Evolutionary conservation across 306 rosid species (phyloP).

Genomic region (Mimosa bimucronata): DNA sequence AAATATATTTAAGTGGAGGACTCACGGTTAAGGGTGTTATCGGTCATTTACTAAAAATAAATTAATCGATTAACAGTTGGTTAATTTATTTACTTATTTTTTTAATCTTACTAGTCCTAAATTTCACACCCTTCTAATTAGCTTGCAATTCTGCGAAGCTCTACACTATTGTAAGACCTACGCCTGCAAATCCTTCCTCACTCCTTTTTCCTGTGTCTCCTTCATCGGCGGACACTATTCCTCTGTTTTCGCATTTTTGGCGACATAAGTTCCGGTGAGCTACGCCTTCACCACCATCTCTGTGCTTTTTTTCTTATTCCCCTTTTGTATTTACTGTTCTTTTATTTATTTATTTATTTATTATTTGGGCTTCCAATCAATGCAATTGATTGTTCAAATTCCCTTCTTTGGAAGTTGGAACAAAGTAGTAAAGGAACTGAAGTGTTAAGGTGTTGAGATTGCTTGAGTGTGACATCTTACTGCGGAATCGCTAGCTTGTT

Average conservation of each 20-base stretch:
- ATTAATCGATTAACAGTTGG: too few species aligned
- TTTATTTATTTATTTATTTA: not conserved
- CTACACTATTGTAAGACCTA: conserved; percentile 1
- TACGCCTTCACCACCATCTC: not conserved
- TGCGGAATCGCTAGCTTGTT: conserved; percentile 1
- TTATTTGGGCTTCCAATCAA: not conserved
- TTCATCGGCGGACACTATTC: conserved; percentile 3
- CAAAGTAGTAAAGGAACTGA: not conserved
- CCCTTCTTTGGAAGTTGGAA: not conserved
- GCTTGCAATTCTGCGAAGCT: not conserved
- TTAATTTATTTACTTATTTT: too few species aligned
- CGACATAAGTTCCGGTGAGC: conserved; percentile 49
- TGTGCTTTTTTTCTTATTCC: not conserved
- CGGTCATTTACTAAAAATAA: too few species aligned
- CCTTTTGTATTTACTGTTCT: too few species aligned
- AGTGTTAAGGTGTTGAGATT: not conserved
- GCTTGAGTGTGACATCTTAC: conserved; percentile 3
- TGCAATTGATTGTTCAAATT: not conserved
- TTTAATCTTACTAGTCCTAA: not conserved
- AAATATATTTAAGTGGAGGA: too few species aligned
- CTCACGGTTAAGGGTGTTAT: too few species aligned
- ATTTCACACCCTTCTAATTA: not conserved
- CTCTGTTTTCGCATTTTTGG: conserved; percentile 17
- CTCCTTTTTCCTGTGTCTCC: not conserved
- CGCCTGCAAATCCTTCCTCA: not conserved